Base-by-base conservation (phyloP, 371 early-diverging fungal species). In the Dichotomocladium elegans region DNA sequence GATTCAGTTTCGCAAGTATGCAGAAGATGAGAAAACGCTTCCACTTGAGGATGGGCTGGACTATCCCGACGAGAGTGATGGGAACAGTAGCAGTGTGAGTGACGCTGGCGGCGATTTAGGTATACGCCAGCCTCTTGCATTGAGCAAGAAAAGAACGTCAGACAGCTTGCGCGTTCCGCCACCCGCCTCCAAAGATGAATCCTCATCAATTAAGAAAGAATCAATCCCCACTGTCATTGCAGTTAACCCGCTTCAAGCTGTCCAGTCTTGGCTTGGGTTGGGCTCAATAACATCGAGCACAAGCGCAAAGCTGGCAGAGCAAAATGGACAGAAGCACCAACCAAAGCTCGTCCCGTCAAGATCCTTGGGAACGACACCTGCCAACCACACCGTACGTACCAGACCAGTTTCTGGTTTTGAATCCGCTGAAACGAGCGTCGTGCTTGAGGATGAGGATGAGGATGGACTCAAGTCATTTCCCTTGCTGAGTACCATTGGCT, bases 401-500 rank as follows among this genome's bases (percentile, higher is more conserved):
- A n/a, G n/a, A n/a, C n/a, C n/a, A n/a, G n/a, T n/a, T n/a, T n/a
- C n/a, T n/a, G n/a, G n/a, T n/a, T n/a, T n/a, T n/a, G 54, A 46
- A 4, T 25, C 37, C 21, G 31, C 46, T 17, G 25, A 55, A 15
- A 47, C 55, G 6, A 33, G 50, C 4, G 29, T 47, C 41, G 27
- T 55, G n/a, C 41, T 62, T 12, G 47, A 43, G 5, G 69, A 72
- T 3, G 37, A 37, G 37, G 69, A 70, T 17, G 64, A 64, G 1
- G 71, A 67, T 9, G 53, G 51, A 8, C 30, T 64, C 14, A 68
- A 61, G 34, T 24, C 62, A 6, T 68, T 56, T 17, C 69, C 64
- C 1, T 26, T 77, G 2, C 49, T 77, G 29, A 68, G 72, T 29
- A 64, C 72, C 1, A 55, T 77, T 17, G 78, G 74, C 2, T 63